Evolutionary conservation across 2,329 filamentous ascomycete genomes (phyloP).

Genomic region (Fusarium illudens): DNA sequence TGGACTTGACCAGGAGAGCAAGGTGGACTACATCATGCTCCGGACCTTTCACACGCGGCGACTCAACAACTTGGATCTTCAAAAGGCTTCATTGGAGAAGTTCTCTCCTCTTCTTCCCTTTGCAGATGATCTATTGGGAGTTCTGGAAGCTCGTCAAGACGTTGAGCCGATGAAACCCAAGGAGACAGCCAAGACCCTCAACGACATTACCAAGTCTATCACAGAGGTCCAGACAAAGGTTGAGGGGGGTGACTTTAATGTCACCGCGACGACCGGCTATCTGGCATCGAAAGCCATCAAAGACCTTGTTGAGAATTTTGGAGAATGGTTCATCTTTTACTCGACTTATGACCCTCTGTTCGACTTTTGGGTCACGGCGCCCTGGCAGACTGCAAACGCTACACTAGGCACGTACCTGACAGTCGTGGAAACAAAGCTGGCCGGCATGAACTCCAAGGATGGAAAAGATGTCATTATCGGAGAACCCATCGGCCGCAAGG

Average conservation of each 20-base stretch:
- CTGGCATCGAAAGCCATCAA: conserved; percentile 17
- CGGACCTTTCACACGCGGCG: conserved; percentile 23
- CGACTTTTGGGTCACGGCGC: conserved; percentile 30
- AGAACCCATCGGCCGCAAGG: conserved; percentile 21
- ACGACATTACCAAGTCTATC: conserved; percentile 24
- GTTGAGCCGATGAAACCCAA: conserved; percentile 26
- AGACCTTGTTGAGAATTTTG: conserved; percentile 3
- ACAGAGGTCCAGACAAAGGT: conserved; percentile 12
- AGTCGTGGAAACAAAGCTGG: conserved; percentile 12
- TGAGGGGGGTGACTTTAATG: conserved; percentile 10
- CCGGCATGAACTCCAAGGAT: conserved; percentile 13
- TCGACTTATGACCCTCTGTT: conserved; percentile 27
- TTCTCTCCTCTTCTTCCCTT: conserved; percentile 3
- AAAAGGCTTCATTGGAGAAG: neutral
- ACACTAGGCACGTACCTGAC: neutral
- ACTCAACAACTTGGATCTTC: conserved; percentile 21
- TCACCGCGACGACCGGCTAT: conserved; percentile 23
- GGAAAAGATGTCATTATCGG: conserved; percentile 18
- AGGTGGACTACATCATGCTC: conserved; percentile 29
- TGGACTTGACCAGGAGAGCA: conserved; percentile 21
- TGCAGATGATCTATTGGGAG: conserved; percentile 3
- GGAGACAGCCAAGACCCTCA: conserved; percentile 11
- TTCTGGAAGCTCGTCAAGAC: conserved; percentile 27
- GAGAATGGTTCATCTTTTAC: conserved; percentile 27
- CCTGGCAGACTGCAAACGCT: conserved; percentile 15